Percentiles rank a stretch among this genome's conserved stretches.
These are phyloP conservation scores for Pleurozium schreberi DNA, from an alignment of 225 moss, liverwort and hornwort species.

Conservation along the genomic window DNA sequence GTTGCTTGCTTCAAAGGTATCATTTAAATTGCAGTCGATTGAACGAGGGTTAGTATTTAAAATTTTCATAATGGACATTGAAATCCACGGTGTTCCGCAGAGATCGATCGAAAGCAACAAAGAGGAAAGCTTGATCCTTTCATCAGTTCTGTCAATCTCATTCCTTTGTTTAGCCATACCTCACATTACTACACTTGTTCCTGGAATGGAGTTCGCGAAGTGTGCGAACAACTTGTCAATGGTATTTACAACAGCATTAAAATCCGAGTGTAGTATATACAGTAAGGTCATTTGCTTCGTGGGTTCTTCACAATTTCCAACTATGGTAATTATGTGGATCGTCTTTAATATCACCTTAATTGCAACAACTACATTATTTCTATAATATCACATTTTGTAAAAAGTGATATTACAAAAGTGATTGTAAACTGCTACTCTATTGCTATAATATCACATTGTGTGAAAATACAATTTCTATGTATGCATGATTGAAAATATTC, in stretches of 20 bases:
- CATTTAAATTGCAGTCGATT: too few species aligned
- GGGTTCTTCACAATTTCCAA: neutral
- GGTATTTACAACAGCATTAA: neutral
- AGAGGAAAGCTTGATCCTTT: neutral
- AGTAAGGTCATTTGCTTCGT: neutral
- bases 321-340: too few species aligned
- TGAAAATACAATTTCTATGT: too few species aligned
- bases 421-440: too few species aligned
- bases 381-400: too few species aligned
- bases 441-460: too few species aligned
- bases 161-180: neutral
- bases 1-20: neutral
- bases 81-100: neutral
- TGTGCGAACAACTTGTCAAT: neutral
- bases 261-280: neutral
- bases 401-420: too few species aligned
- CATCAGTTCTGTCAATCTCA: neutral
- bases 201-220: neutral
- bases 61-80: neutral
- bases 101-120: neutral
- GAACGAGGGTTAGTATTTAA: neutral
- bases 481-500: too few species aligned
- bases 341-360: too few species aligned
- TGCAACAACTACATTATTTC: too few species aligned
- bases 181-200: neutral